Conservation (phyloP, 139 green algal species). For the Zygnema cylindricum region DNA sequence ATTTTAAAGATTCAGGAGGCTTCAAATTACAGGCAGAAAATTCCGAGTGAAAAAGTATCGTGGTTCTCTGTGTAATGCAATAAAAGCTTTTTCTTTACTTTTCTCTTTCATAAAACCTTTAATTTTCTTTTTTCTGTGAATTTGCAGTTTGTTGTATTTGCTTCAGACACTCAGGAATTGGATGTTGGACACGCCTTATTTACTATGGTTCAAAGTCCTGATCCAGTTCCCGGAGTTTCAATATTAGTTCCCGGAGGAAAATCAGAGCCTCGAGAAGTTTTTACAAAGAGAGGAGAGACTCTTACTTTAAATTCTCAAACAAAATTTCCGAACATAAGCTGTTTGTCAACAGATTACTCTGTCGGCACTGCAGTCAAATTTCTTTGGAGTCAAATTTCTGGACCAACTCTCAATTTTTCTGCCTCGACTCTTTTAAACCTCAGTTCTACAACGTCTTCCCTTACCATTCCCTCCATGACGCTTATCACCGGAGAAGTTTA, state of each 20-base stretch:
- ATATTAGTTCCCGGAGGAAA: slow-evolving; percentile 5
- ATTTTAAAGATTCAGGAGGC: neutral
- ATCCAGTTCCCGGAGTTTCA: neutral
- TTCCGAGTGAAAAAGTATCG: neutral
- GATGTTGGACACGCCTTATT: neutral
- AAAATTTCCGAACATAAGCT: neutral
- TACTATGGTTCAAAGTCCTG: slow-evolving; percentile 1
- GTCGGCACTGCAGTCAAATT: neutral
- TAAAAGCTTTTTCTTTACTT: slow-evolving; percentile 6
- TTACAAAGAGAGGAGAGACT: neutral
- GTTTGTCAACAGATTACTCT: neutral
- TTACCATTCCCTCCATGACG: neutral
- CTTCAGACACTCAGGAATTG: neutral
- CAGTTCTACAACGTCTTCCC: neutral
- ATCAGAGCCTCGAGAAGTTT: neutral
- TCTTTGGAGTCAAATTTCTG: neutral
- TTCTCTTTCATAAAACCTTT: too few species aligned
- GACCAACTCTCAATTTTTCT: neutral
- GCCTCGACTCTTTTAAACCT: neutral
- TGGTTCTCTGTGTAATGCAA: too few species aligned
- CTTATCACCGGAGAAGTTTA: neutral
- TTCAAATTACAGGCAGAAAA: neutral
- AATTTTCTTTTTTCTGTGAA: neutral
- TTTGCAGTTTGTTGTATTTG: slow-evolving; percentile 16
- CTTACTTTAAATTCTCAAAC: neutral